phyloP scores from a whole-genome alignment of 306 rosid genomes.

The Alnus rubra region DNA sequence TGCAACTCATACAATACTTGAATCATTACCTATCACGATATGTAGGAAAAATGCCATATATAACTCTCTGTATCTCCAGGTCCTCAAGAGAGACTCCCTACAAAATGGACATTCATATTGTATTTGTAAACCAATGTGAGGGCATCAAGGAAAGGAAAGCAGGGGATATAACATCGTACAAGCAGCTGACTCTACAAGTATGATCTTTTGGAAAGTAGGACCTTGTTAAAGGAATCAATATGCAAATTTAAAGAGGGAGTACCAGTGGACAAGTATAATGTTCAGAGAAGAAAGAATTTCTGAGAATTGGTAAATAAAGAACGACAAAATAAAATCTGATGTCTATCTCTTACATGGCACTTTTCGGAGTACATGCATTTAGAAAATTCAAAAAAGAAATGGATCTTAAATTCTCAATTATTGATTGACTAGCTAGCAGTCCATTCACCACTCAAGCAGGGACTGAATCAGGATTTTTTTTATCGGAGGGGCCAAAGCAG shows the following conservation, averaged over 20 bases:
- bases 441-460: neutral
- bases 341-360: neutral
- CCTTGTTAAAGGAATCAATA: neutral
- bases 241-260: neutral
- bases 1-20: constrained; percentile 18
- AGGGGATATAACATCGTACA: neutral
- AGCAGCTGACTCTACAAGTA: neutral
- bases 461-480: too few relatives aligned
- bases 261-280: neutral
- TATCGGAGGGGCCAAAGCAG: too few relatives aligned
- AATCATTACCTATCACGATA: constrained; percentile 71
- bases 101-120: constrained; percentile 13
- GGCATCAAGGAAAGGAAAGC: neutral
- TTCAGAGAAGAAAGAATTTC: neutral
- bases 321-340: neutral
- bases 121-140: neutral
- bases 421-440: neutral
- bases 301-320: neutral
- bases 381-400: neutral
- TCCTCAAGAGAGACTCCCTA: constrained; percentile 84
- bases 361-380: neutral
- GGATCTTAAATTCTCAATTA: neutral
- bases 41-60: constrained; percentile 89
- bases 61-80: constrained; percentile 73
- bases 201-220: neutral